These are phyloP conservation scores for Collybia sordida DNA, from an alignment of 768 basidiomycete species.

Conservation along the genomic window DNA sequence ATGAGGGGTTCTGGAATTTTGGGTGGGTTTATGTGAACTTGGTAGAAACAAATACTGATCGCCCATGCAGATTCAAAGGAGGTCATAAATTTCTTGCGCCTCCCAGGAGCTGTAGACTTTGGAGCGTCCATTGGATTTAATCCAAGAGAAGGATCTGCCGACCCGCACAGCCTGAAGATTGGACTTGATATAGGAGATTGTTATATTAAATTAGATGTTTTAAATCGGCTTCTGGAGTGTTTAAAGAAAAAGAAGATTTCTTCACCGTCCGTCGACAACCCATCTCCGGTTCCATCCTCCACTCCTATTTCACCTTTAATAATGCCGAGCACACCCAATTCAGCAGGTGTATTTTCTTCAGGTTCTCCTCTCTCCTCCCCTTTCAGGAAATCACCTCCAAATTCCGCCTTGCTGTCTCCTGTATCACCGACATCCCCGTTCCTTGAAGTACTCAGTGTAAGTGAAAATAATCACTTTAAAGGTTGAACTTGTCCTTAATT, in stretches of 20 bases:
- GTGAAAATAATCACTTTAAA: not conserved
- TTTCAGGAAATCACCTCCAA: not conserved
- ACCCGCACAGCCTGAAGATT: slow-evolving; percentile 51
- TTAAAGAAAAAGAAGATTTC: slow-evolving; percentile 9
- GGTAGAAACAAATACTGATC: not conserved
- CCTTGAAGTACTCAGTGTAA: slow-evolving; percentile 22
- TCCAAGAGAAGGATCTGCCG: slow-evolving; percentile 53
- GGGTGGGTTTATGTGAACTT: not conserved
- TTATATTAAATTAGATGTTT: slow-evolving; percentile 45
- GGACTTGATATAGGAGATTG: slow-evolving; percentile 46
- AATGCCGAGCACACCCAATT: slow-evolving; percentile 6
- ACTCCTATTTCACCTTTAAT: slow-evolving; percentile 1
- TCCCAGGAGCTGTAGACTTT: slow-evolving; percentile 45
- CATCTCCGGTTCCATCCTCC: slow-evolving; percentile 1
- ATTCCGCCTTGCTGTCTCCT: slow-evolving; percentile 12
- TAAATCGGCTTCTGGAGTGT: slow-evolving; percentile 30
- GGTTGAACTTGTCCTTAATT: slow-evolving; percentile 1
- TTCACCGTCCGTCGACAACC: too few relatives aligned
- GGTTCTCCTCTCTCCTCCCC: slow-evolving; percentile 11
- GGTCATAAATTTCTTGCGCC: slow-evolving; percentile 39
- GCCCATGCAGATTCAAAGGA: slow-evolving; percentile 12
- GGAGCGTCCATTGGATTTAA: slow-evolving; percentile 53
- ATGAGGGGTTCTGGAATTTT: slow-evolving; percentile 18
- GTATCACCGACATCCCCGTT: slow-evolving; percentile 23
- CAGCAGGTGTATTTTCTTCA: slow-evolving; percentile 8